These are phyloP conservation scores for Glomus cerebriforme DNA, from an alignment of 192 early-diverging fungal species.

Conservation along the genomic window DNA sequence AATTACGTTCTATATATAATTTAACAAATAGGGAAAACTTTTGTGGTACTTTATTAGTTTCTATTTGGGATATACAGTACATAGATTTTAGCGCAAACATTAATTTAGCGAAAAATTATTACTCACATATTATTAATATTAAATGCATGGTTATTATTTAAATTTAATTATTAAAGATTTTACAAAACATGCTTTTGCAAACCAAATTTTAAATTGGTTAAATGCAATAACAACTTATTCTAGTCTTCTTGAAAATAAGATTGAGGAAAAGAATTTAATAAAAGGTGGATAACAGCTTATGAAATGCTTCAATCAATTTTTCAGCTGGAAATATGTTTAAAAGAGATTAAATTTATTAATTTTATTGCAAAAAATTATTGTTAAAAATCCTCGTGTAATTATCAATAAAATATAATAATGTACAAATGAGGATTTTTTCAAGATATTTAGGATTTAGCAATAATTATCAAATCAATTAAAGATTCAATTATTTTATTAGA, in stretches of 20 bases:
- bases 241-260: background rate
- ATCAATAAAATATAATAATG: conserved; percentile 1
- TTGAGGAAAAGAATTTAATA: background rate
- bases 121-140: background rate
- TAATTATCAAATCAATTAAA: background rate
- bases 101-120: background rate
- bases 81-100: background rate
- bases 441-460: background rate
- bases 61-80: no score
- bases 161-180: conserved; percentile 12
- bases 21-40: background rate
- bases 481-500: background rate
- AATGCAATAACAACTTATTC: background rate
- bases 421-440: background rate
- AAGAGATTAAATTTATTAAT: background rate
- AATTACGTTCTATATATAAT: background rate
- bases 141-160: background rate
- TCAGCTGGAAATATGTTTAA: background rate
- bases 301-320: background rate
- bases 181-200: conserved; percentile 13
- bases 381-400: background rate
- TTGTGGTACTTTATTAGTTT: background rate
- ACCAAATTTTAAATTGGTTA: background rate
- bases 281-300: background rate
- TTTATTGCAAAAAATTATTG: background rate